Percentiles rank a stretch among this genome's conserved stretches.
Evolutionary conservation across 805 yeast species (phyloP).

Genomic region (Kluyveromyces lactis): DNA sequence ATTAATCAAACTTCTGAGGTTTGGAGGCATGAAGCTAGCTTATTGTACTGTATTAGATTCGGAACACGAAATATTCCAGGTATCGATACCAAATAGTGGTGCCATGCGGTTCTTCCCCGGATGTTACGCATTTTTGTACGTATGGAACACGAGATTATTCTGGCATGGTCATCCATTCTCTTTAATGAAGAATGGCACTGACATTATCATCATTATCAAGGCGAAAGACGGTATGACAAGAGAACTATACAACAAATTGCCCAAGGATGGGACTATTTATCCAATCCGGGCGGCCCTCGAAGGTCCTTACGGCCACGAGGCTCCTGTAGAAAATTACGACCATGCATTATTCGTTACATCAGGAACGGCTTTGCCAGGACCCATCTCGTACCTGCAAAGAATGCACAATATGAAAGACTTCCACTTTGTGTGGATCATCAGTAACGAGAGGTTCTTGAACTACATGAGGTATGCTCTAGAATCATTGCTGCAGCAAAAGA

Average conservation of each 20-base stretch:
- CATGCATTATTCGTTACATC: conserved; percentile 58
- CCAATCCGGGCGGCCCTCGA: conserved; percentile 39
- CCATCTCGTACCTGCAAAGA: conserved; percentile 14
- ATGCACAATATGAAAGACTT: not conserved
- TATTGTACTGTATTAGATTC: conserved; percentile 2
- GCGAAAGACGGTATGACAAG: conserved; percentile 43
- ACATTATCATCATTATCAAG: conserved; percentile 34
- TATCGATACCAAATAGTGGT: conserved; percentile 4
- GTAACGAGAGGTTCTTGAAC: conserved; percentile 5
- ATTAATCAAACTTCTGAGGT: conserved; percentile 23
- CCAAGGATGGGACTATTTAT: conserved; percentile 16
- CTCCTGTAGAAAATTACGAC: conserved; percentile 42
- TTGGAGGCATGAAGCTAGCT: conserved; percentile 12
- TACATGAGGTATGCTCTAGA: conserved; percentile 2
- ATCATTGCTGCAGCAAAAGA: not conserved
- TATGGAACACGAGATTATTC: conserved; percentile 21
- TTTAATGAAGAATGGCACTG: conserved; percentile 32
- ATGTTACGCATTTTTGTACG: conserved; percentile 8
- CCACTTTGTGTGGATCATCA: conserved; percentile 9
- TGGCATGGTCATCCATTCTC: conserved; percentile 58
- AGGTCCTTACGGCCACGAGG: conserved; percentile 61
- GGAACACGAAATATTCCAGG: conserved; percentile 6
- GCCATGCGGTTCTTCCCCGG: conserved; percentile 9
- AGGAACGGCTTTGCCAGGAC: conserved; percentile 67
- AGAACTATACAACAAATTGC: conserved; percentile 25